Evolutionary conservation across 139 green algal species (phyloP).

Genomic region (Micractinium conductrix): DNA sequence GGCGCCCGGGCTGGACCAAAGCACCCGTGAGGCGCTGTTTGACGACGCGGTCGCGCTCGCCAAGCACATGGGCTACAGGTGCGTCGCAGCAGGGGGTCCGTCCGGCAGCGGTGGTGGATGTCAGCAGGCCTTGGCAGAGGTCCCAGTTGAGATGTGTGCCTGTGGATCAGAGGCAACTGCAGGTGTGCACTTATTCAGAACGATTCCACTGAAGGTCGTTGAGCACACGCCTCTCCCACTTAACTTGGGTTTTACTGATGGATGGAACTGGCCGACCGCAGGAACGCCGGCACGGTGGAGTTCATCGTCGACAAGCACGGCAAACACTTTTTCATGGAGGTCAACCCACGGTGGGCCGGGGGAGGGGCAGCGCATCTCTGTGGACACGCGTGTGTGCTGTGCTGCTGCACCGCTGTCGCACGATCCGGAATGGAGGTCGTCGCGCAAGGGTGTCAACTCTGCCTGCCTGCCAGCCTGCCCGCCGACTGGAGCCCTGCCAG

Average conservation of each 20-base stretch:
- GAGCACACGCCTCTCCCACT: too few species aligned
- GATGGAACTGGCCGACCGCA: too few species aligned
- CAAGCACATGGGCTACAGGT: conserved; percentile 78
- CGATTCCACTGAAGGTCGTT: too few species aligned
- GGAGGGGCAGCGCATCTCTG: too few species aligned
- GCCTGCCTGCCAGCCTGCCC: neutral
- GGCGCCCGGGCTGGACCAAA: conserved; percentile 62
- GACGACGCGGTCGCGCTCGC: conserved; percentile 80
- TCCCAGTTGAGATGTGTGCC: too few species aligned
- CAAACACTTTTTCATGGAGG: conserved; percentile 97
- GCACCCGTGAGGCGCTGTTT: conserved; percentile 62
- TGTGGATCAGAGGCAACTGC: neutral
- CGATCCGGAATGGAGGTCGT: neutral
- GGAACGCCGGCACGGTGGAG: conserved; percentile 96
- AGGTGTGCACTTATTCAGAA: too few species aligned
- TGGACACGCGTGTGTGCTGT: neutral
- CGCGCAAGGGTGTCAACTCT: too few species aligned
- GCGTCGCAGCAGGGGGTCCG: neutral
- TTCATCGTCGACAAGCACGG: conserved; percentile 97
- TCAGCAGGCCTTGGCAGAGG: too few species aligned
- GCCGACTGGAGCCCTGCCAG: neutral
- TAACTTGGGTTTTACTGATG: too few species aligned
- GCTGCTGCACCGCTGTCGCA: too few species aligned
- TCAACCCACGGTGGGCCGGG: conserved; percentile 85
- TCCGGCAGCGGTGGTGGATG: too few species aligned